Percentiles rank a stretch among this genome's conserved stretches.
Evolutionary conservation across 2,329 filamentous ascomycete species (phyloP).

Genomic region (Penicillium sp.): DNA sequence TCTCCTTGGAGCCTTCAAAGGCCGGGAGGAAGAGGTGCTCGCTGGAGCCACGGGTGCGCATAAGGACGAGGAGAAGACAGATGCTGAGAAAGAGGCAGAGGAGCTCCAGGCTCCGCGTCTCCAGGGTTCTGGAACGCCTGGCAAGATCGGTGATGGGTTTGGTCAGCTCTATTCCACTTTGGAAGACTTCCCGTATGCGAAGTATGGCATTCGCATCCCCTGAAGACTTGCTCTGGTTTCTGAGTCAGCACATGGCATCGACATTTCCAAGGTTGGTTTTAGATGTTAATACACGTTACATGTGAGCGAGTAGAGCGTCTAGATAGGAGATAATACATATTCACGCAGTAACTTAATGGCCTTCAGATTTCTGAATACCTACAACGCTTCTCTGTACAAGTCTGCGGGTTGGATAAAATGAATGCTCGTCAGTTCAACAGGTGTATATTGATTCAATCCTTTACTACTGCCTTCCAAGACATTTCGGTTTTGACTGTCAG

Average conservation of each 20-base stretch:
- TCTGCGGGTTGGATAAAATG: neutral
- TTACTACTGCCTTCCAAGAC: too few species aligned
- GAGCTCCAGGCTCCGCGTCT: constrained; percentile 31
- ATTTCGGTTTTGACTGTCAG: too few species aligned
- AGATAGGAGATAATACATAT: neutral
- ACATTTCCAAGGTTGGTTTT: neutral
- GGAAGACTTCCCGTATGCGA: constrained; percentile 52
- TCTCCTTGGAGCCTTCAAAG: constrained; percentile 65
- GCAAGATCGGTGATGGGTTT: constrained; percentile 54
- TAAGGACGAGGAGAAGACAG: constrained; percentile 44
- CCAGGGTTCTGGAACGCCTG: constrained; percentile 42
- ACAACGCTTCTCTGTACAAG: neutral
- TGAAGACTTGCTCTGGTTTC: neutral
- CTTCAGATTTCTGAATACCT: neutral
- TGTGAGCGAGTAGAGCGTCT: neutral
- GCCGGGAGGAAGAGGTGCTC: constrained; percentile 69
- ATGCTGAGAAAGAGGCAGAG: constrained; percentile 33
- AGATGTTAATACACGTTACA: neutral
- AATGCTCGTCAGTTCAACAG: too few species aligned
- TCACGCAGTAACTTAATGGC: neutral
- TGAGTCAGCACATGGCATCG: neutral
- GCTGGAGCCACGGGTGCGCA: constrained; percentile 71
- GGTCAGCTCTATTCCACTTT: constrained; percentile 46
- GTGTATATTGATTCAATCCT: too few species aligned
- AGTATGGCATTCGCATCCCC: constrained; percentile 46